phyloP scores from a whole-genome alignment of 352 stramenopile genomes.

The Globisporangium acanthophoron region DNA sequence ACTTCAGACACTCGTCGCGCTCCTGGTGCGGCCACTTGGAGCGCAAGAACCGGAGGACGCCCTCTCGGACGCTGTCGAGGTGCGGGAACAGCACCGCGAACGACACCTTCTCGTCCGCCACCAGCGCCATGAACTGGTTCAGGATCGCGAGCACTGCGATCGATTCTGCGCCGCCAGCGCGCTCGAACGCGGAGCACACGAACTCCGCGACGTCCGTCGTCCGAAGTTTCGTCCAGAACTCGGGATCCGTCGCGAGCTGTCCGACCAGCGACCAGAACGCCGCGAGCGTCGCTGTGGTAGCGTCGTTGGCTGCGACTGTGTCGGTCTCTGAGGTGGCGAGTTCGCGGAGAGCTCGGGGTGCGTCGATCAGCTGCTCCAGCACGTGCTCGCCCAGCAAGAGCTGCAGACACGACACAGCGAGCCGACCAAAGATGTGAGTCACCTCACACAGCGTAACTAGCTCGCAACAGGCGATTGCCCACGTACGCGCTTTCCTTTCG shows the following conservation, averaged over 20 bases:
- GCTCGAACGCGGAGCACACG: slow-evolving; percentile 50
- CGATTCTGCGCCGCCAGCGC: slow-evolving; percentile 25
- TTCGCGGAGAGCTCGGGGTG: not conserved
- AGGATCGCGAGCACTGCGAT: slow-evolving; percentile 43
- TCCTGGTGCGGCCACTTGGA: slow-evolving; percentile 69
- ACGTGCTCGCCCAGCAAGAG: slow-evolving; percentile 37
- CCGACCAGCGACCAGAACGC: slow-evolving; percentile 48
- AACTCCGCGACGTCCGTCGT: slow-evolving; percentile 56
- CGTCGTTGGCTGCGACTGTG: slow-evolving; percentile 13
- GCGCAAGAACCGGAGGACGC: slow-evolving; percentile 56
- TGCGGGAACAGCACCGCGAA: slow-evolving; percentile 50
- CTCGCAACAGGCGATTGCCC: not conserved
- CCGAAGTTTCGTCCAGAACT: slow-evolving; percentile 43
- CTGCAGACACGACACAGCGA: slow-evolving; percentile 16
- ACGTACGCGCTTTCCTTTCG: slow-evolving; percentile 41
- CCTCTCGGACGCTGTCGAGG: slow-evolving; percentile 50
- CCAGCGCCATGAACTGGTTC: slow-evolving; percentile 48
- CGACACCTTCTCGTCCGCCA: slow-evolving; percentile 34
- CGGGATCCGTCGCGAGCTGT: slow-evolving; percentile 21
- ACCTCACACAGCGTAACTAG: not conserved
- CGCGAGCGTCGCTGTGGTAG: slow-evolving; percentile 10
- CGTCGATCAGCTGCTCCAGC: slow-evolving; percentile 37
- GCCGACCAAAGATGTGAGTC: too few species aligned
- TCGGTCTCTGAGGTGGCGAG: not conserved
- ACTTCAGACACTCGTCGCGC: slow-evolving; percentile 51